Percentiles rank a stretch among this genome's conserved stretches.
phyloP scores from a whole-genome alignment of 805 yeast species.

The Tetrapisispora taiwanensis region DNA sequence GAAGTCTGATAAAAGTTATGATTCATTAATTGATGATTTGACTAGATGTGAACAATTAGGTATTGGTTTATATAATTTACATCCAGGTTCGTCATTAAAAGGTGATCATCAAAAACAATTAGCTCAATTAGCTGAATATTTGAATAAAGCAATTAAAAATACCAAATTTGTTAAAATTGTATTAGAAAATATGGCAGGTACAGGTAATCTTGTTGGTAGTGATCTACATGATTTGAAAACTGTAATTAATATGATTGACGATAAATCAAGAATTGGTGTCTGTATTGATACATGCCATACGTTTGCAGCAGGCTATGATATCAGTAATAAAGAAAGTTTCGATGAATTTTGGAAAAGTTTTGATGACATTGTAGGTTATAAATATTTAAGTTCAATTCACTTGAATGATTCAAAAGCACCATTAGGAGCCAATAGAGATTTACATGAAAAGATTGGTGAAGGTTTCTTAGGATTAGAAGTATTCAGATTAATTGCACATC shows the following conservation, averaged over 20 bases:
- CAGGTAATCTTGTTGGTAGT: slow-evolving; percentile 83
- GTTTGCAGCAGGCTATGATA: slow-evolving; percentile 92
- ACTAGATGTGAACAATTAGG: slow-evolving; percentile 76
- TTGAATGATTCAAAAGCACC: slow-evolving; percentile 95
- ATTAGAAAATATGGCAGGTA: slow-evolving; percentile 97
- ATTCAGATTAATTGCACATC: slow-evolving; percentile 69
- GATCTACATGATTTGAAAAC: slow-evolving; percentile 60
- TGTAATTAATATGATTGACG: slow-evolving; percentile 69
- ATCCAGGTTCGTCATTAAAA: slow-evolving; percentile 80
- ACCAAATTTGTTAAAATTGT: slow-evolving; percentile 80
- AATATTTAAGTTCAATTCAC: slow-evolving; percentile 74
- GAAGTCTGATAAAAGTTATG: slow-evolving; percentile 66
- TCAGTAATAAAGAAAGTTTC: slow-evolving; percentile 49
- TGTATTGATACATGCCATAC: slow-evolving; percentile 95
- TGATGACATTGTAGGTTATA: slow-evolving; percentile 62
- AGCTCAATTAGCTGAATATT: slow-evolving; percentile 59
- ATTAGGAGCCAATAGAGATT: slow-evolving; percentile 75
- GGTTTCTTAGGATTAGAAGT: slow-evolving; percentile 86
- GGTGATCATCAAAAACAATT: slow-evolving; percentile 61
- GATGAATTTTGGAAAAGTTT: slow-evolving; percentile 64
- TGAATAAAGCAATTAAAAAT: slow-evolving; percentile 64
- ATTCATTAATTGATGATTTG: slow-evolving; percentile 76
- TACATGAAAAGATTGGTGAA: slow-evolving; percentile 80
- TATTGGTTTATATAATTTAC: slow-evolving; percentile 83
- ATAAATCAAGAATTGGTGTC: slow-evolving; percentile 82